Evolutionary conservation across 257 asterid species (phyloP), one percentile per base, ranked within the genome.

Genomic region (Rehmannia glutinosa): DNA sequence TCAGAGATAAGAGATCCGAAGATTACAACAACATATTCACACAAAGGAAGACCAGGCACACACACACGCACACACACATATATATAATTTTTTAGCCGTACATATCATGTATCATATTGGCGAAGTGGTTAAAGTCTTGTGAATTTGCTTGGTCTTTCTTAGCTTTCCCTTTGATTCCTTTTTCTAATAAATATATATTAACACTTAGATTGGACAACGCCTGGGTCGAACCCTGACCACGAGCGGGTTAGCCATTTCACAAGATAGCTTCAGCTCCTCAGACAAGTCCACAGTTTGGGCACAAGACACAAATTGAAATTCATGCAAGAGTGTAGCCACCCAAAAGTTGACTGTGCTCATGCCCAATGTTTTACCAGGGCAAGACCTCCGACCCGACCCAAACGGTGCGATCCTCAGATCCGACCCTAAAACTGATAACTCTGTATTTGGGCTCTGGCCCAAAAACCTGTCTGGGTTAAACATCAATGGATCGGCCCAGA

Each of bases 171-270:
- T 24, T 28, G 23, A 11, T 53, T 19, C 9, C 8, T 16, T 17
- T 33, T 21, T 5, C 35, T 30, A 15, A 27, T 53, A 25, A 25
- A 16, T 21, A 4, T 28, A 28, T 42, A 45, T 9, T 3, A 57
- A 17, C 25, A 64, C 10, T 19, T 17, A 12, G 66, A 33, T 30
- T 6, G 8, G 36, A 27, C 16, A 2, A 6, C 62, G 74, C 66
- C 93, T 77, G 61, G 86, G 78, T 47, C 64, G 83, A 45, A 75
- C 70, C 54, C 51, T 75, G 9, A 87, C 84, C 67, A 24, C 11
- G 0, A 91, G 90, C 1, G 98, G 95, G 43, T 80, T 72, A 33
- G 78, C 92, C 98, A 88, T 91, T 71, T 91, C 94, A 51, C 92
- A 85, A 0, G 93, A 86, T 3, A 86, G 71, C 61, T 67, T 84